Evolutionary conservation across 164 flowering plant genomes (phyloP).

Genomic region (Annona cherimola): DNA sequence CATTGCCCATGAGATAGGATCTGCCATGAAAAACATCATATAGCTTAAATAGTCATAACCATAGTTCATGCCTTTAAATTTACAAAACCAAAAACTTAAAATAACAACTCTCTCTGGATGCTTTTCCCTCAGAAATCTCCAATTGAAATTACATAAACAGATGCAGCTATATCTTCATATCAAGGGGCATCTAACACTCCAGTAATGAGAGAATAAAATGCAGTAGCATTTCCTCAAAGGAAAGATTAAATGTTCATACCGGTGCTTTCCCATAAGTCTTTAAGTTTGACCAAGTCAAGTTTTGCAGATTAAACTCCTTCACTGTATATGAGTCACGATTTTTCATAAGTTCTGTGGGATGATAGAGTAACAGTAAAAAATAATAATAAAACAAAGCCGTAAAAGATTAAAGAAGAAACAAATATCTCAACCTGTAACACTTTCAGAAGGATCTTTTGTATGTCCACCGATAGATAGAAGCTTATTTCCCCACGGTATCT

Average conservation of each 20-base stretch:
- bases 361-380: neutral
- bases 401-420: neutral
- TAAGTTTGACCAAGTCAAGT: constrained; percentile 69
- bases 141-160: no score
- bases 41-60: no score
- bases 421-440: constrained; percentile 56
- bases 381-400: neutral
- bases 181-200: neutral
- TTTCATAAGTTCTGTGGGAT: neutral
- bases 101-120: neutral
- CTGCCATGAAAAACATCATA: no score
- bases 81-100: no score
- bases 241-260: constrained; percentile 31
- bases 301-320: constrained; percentile 76
- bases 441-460: constrained; percentile 88
- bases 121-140: neutral
- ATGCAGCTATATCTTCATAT: neutral
- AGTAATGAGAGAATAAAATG: neutral
- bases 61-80: no score
- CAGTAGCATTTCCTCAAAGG: neutral
- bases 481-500: constrained; percentile 96
- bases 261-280: constrained; percentile 95
- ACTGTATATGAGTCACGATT: constrained; percentile 41
- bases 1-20: no score
- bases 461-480: constrained; percentile 93